These are phyloP conservation scores for Toxoplasma gondii DNA, from an alignment of 169 alveolate species.

Conservation along the genomic window DNA sequence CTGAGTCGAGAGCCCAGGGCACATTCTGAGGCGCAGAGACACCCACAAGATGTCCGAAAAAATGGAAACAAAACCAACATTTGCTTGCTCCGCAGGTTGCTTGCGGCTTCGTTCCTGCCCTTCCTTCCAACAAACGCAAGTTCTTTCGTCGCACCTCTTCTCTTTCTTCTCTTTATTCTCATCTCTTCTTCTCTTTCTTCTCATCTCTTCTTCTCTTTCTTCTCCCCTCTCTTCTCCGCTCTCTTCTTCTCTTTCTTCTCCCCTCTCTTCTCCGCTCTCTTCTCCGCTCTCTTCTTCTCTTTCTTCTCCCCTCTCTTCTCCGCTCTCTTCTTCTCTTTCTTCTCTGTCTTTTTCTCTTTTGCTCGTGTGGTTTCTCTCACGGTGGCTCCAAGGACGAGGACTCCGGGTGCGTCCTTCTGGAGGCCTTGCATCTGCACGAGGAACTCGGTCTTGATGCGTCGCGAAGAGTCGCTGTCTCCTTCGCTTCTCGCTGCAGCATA, in stretches of 20 bases:
- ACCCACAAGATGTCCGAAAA: neutral
- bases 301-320: neutral
- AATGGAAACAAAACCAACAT: neutral
- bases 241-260: no score
- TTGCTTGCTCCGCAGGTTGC: neutral
- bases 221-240: no score
- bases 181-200: no score
- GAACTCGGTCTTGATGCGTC: slow-evolving; percentile 99
- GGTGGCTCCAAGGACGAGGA: slow-evolving; percentile 93
- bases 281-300: neutral
- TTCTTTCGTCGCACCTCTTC: no score
- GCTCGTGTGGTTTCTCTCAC: slow-evolving; percentile 4
- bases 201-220: no score
- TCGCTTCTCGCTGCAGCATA: slow-evolving; percentile 77
- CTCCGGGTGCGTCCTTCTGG: slow-evolving; percentile 82
- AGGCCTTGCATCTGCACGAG: slow-evolving; percentile 98
- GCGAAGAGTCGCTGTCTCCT: slow-evolving; percentile 97
- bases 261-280: neutral
- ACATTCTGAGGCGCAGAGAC: slow-evolving; percentile 73
- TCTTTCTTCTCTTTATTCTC: no score
- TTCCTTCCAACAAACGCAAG: no score
- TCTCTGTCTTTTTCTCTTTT: neutral
- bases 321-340: neutral
- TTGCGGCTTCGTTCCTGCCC: no score
- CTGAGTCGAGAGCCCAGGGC: slow-evolving; percentile 99